These are phyloP conservation scores for Colletotrichum sojae DNA, from an alignment of 2,329 filamentous ascomycete species.

Conservation along the genomic window DNA sequence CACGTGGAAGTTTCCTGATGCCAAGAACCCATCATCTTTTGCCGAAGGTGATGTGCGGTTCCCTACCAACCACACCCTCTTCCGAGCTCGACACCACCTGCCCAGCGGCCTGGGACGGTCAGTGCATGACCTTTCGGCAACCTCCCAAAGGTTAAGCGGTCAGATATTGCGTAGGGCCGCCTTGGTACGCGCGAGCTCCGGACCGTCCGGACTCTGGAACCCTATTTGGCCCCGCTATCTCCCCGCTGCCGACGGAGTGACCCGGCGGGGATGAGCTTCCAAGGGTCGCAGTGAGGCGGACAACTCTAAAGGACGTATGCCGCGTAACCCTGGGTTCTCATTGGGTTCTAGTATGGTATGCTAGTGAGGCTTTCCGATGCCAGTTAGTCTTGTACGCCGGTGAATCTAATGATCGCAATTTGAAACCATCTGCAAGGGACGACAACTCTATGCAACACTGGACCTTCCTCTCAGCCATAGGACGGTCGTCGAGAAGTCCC, in stretches of 20 bases:
- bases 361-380: neutral
- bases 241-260: too few species aligned
- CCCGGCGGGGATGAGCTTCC: too few species aligned
- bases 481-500: neutral
- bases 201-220: slow-evolving; percentile 2
- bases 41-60: too few species aligned
- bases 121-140: slow-evolving; percentile 8
- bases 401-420: neutral
- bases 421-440: neutral
- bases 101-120: neutral
- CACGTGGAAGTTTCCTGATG: neutral
- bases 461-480: too few species aligned
- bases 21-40: neutral
- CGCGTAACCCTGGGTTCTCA: neutral
- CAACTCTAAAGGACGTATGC: neutral
- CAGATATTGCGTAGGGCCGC: neutral
- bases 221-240: neutral
- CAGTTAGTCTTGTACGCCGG: neutral
- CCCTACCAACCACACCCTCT: neutral
- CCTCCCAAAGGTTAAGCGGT: neutral
- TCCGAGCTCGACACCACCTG: neutral
- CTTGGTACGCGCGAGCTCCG: neutral
- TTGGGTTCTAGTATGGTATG: neutral
- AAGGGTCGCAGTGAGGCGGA: neutral
- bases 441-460: neutral